phyloP scores from a whole-genome alignment of 371 early-diverging fungal genomes.

The Catenaria anguillulae region DNA sequence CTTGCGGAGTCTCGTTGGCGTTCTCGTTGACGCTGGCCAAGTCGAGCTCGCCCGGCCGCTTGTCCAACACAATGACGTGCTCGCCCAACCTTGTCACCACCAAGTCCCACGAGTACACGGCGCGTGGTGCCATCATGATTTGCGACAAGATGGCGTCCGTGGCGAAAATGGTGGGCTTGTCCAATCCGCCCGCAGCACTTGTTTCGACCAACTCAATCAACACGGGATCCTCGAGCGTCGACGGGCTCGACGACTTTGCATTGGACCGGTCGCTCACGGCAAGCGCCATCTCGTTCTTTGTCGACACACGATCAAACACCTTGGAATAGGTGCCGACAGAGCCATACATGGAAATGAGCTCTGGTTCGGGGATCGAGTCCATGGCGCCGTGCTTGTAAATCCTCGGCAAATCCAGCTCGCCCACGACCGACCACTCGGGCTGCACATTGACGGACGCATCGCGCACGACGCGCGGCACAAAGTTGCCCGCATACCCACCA shows the following conservation, averaged over 20 bases:
- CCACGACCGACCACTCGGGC: slow-evolving; percentile 79
- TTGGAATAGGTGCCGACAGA: slow-evolving; percentile 61
- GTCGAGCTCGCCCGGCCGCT: slow-evolving; percentile 59
- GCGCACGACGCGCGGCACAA: slow-evolving; percentile 50
- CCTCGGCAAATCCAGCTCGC: slow-evolving; percentile 85
- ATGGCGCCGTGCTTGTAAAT: slow-evolving; percentile 66
- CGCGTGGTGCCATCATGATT: slow-evolving; percentile 82
- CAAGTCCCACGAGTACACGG: slow-evolving; percentile 92
- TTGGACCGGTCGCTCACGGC: slow-evolving; percentile 50
- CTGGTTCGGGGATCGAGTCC: slow-evolving; percentile 49
- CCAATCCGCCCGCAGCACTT: slow-evolving; percentile 31
- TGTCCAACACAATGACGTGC: slow-evolving; percentile 78
- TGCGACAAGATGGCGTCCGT: slow-evolving; percentile 79
- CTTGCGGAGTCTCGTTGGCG: slow-evolving; percentile 77
- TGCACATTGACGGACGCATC: slow-evolving; percentile 78
- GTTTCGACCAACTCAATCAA: slow-evolving; percentile 38
- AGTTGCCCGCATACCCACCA: slow-evolving; percentile 8
- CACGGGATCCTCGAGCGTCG: slow-evolving; percentile 66
- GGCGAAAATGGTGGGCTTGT: slow-evolving; percentile 61
- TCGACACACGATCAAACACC: slow-evolving; percentile 66
- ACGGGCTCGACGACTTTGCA: slow-evolving; percentile 36
- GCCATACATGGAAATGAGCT: slow-evolving; percentile 39
- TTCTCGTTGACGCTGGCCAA: slow-evolving; percentile 89
- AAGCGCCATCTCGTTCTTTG: slow-evolving; percentile 62
- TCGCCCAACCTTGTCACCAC: slow-evolving; percentile 66